Evolutionary conservation across 1,139 yeast genomes (phyloP).

Genomic region (Lodderomyces margitis): DNA sequence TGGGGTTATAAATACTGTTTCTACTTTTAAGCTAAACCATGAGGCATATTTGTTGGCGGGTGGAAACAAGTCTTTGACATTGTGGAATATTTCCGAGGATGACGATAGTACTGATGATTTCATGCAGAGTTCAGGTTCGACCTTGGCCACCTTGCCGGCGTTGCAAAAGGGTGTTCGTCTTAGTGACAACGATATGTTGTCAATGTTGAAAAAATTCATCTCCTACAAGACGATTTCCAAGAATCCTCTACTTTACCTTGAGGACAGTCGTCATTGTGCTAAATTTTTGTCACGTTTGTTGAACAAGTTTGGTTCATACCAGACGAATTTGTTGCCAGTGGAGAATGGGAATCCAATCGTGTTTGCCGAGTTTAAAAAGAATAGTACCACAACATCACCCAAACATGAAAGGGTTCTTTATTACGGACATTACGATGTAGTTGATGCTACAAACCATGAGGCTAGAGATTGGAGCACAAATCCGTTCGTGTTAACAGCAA

Average conservation of each 20-base stretch:
- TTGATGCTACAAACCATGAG: slow-evolving; percentile 49
- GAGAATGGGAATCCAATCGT: slow-evolving; percentile 80
- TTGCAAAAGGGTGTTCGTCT: slow-evolving; percentile 10
- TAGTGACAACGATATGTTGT: slow-evolving; percentile 60
- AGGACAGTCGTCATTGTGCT: slow-evolving; percentile 87
- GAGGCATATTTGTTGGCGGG: slow-evolving; percentile 36
- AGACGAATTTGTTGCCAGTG: slow-evolving; percentile 69
- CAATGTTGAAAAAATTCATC: slow-evolving; percentile 59
- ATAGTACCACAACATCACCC: slow-evolving; percentile 13
- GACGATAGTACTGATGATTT: slow-evolving; percentile 13
- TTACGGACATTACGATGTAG: slow-evolving; percentile 97
- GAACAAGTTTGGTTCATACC: slow-evolving; percentile 67
- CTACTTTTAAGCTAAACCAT: slow-evolving; percentile 23
- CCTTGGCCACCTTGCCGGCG: slow-evolving; percentile 1
- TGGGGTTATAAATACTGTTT: slow-evolving; percentile 22
- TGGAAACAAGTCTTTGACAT: slow-evolving; percentile 34
- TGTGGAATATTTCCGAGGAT: slow-evolving; percentile 35
- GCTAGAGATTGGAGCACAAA: slow-evolving; percentile 68
- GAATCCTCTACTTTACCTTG: slow-evolving; percentile 60
- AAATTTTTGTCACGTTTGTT: slow-evolving; percentile 64
- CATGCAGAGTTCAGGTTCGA: slow-evolving; percentile 12
- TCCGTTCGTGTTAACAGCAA: slow-evolving; percentile 73
- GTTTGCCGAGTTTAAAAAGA: slow-evolving; percentile 63
- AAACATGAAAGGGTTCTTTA: slow-evolving; percentile 54
- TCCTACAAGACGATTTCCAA: slow-evolving; percentile 77